Evolutionary conservation across 2,329 filamentous ascomycete species (phyloP).

Genomic region (Simplicillium aogashimaense): DNA sequence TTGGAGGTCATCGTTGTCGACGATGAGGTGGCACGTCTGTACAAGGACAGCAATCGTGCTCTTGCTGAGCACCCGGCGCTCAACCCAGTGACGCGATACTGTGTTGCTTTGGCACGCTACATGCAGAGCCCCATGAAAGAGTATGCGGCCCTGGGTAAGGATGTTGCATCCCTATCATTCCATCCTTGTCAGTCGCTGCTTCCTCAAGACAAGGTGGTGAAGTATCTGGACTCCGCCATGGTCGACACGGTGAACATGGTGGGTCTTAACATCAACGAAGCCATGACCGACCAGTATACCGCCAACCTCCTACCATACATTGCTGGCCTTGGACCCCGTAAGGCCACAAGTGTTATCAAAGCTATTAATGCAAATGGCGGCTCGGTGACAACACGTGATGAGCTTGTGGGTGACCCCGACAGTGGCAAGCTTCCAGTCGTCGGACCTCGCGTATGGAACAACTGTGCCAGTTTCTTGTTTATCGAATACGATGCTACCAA

Average conservation of each 20-base stretch:
- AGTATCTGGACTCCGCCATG: conserved; percentile 88
- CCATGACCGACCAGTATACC: conserved; percentile 68
- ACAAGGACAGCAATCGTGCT: conserved; percentile 80
- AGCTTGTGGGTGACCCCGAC: conserved; percentile 81
- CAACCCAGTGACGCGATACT: conserved; percentile 74
- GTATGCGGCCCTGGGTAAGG: conserved; percentile 84
- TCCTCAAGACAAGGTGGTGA: conserved; percentile 75
- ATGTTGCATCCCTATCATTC: conserved; percentile 78
- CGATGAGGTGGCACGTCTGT: conserved; percentile 92
- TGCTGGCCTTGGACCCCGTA: conserved; percentile 83
- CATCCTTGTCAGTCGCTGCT: conserved; percentile 85
- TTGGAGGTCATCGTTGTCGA: conserved; percentile 89
- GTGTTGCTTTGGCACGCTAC: conserved; percentile 79
- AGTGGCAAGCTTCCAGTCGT: conserved; percentile 70
- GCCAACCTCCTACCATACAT: conserved; percentile 86
- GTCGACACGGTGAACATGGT: conserved; percentile 98
- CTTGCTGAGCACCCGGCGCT: conserved; percentile 72
- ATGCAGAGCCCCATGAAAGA: conserved; percentile 94
- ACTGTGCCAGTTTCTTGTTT: conserved; percentile 91
- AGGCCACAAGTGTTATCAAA: conserved; percentile 64
- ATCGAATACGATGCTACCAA: conserved; percentile 81
- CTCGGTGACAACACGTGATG: conserved; percentile 70
- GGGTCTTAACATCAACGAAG: conserved; percentile 91
- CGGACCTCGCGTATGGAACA: conserved; percentile 86
- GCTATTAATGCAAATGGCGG: conserved; percentile 89